Conservation (phyloP, 768 basidiomycete genomes). For the Boletus reticuloceps region DNA sequence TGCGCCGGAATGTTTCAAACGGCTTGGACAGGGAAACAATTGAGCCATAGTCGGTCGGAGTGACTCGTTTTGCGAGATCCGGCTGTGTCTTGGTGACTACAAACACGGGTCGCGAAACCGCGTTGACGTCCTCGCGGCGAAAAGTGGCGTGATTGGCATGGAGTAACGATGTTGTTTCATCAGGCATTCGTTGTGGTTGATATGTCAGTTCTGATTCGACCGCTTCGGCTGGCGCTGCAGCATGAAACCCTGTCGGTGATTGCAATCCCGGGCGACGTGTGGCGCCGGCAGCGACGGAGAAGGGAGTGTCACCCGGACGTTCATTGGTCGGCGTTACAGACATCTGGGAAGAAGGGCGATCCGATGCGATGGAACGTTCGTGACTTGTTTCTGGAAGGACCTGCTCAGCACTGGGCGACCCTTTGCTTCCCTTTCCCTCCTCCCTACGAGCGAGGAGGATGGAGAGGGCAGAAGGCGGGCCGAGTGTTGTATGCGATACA, state of each 20-base stretch:
- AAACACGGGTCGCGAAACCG: not conserved
- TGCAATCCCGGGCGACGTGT: not conserved
- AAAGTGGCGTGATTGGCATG: slow-evolving; percentile 7
- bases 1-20: slow-evolving; percentile 1
- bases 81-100: slow-evolving; percentile 3
- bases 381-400: not conserved
- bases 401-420: not conserved
- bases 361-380: not conserved
- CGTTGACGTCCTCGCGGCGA: not conserved
- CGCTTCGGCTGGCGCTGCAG: not conserved
- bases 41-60: slow-evolving; percentile 9
- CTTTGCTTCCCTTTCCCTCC: slow-evolving; percentile 1
- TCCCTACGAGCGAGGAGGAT: slow-evolving; percentile 31
- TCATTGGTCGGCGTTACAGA: slow-evolving; percentile 24
- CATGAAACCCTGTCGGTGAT: not conserved
- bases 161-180: slow-evolving; percentile 23
- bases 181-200: not conserved
- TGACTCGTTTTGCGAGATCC: slow-evolving; percentile 4
- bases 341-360: slow-evolving; percentile 8
- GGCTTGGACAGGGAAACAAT: slow-evolving; percentile 3
- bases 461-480: slow-evolving; percentile 35
- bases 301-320: not conserved
- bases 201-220: not conserved
- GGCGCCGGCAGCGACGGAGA: not conserved
- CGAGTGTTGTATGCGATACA: slow-evolving; percentile 18